A percentile compares a stretch with the other conserved stretches of the same genome.
phyloP scores from a whole-genome alignment of 768 basidiomycete genomes.

The Lactarius vividus region DNA sequence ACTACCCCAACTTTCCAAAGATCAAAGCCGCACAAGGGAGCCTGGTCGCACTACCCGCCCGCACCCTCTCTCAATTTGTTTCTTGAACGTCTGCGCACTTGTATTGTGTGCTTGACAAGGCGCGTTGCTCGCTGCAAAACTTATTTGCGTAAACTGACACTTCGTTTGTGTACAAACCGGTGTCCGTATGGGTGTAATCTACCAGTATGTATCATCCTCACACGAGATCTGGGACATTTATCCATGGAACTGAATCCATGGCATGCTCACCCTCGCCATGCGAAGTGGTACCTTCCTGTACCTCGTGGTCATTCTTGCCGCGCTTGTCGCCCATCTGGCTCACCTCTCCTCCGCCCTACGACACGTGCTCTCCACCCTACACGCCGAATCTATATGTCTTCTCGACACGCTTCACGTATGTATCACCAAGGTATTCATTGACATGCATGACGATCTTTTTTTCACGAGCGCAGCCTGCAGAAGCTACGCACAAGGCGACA shows the following conservation, averaged over 20 bases:
- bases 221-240: background rate
- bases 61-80: constrained; percentile 36
- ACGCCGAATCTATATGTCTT: constrained; percentile 12
- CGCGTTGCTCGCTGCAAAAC: constrained; percentile 29
- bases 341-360: constrained; percentile 16
- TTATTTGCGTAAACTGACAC: background rate
- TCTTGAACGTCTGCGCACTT: constrained; percentile 38
- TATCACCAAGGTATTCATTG: background rate
- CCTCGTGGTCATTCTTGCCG: constrained; percentile 57
- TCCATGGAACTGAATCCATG: constrained; percentile 32
- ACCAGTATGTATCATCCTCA: constrained; percentile 41
- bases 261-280: constrained; percentile 61
- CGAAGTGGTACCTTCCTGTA: constrained; percentile 74
- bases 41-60: constrained; percentile 65
- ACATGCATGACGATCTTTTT: background rate
- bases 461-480: constrained; percentile 1
- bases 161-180: constrained; percentile 38
- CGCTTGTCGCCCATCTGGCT: constrained; percentile 56
- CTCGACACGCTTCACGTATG: constrained; percentile 19
- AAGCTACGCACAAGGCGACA: background rate
- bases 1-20: constrained; percentile 34
- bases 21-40: constrained; percentile 49
- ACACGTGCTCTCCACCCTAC: constrained; percentile 6
- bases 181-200: constrained; percentile 46
- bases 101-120: constrained; percentile 47